Conservation (phyloP, 306 rosid genomes). For the Castanea mollissima region DNA sequence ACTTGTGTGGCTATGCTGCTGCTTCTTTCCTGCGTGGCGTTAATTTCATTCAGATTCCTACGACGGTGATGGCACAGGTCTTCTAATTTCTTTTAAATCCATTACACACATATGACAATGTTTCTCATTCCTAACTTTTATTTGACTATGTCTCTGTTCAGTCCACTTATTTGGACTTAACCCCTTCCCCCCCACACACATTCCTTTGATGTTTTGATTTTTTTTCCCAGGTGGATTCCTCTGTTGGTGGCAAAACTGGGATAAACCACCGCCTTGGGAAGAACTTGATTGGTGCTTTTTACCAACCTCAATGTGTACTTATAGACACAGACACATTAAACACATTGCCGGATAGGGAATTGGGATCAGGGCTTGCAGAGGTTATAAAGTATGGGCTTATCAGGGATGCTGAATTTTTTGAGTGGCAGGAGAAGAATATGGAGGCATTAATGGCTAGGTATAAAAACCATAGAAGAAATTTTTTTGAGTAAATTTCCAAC, state of each 20-base stretch:
- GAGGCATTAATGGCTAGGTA: constrained; percentile 75
- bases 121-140: constrained; percentile 1
- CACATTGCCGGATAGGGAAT: constrained; percentile 82
- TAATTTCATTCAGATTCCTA: constrained; percentile 93
- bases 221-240: constrained; percentile 79
- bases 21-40: constrained; percentile 85
- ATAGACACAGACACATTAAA: constrained; percentile 80
- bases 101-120: neutral
- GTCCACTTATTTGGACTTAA: neutral
- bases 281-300: constrained; percentile 93
- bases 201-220: neutral
- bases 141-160: neutral
- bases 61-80: constrained; percentile 97
- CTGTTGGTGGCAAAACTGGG: constrained; percentile 98
- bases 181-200: neutral
- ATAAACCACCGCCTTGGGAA: constrained; percentile 93
- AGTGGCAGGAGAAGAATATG: constrained; percentile 95
- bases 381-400: constrained; percentile 90
- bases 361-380: constrained; percentile 95
- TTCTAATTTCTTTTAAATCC: neutral
- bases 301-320: constrained; percentile 93
- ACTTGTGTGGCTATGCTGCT: constrained; percentile 96
- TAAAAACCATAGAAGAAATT: neutral
- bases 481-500: neutral
- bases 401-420: constrained; percentile 85